These are phyloP conservation scores for Pseudonitzschia multiseries DNA, from an alignment of 108 stramenopile genomes.

Conservation along the genomic window DNA sequence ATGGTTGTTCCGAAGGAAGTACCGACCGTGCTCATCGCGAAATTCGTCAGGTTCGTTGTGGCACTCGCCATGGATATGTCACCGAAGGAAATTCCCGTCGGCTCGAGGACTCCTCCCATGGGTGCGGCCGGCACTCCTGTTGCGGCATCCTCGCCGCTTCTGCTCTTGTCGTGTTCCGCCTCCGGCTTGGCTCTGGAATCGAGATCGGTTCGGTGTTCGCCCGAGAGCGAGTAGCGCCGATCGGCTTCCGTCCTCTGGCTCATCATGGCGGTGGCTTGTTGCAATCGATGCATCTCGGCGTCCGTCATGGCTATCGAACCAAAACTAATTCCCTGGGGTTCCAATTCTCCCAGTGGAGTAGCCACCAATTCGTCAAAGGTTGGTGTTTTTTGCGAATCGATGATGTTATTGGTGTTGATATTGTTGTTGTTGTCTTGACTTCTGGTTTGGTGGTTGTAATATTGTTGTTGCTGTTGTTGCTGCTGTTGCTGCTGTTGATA, in stretches of 20 bases:
- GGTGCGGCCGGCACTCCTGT: neutral
- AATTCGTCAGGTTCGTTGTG: neutral
- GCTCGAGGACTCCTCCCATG: constrained; percentile 8
- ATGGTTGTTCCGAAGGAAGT: constrained; percentile 46
- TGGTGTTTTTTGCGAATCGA: constrained; percentile 1
- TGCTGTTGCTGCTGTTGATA: constrained; percentile 7
- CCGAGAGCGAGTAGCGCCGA: no score
- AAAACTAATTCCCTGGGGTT: constrained; percentile 39
- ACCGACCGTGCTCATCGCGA: constrained; percentile 7
- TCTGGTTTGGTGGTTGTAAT: constrained; percentile 9
- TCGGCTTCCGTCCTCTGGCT: neutral
- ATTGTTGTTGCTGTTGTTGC: constrained; percentile 11
- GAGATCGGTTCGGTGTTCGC: no score
- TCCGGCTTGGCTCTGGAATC: no score
- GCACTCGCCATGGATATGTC: constrained; percentile 43
- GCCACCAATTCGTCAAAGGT: constrained; percentile 34
- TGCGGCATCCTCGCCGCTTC: neutral
- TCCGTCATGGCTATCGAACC: constrained; percentile 45
- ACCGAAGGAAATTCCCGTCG: constrained; percentile 40
- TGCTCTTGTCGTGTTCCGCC: neutral
- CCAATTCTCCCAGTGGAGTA: constrained; percentile 36
- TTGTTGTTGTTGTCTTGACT: constrained; percentile 6
- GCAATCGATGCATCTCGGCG: constrained; percentile 25
- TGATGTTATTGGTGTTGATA: neutral
- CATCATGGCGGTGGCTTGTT: constrained; percentile 15